Evolutionary conservation across 257 asterid species (phyloP).

Genomic region (Rubia yunnanensis): DNA sequence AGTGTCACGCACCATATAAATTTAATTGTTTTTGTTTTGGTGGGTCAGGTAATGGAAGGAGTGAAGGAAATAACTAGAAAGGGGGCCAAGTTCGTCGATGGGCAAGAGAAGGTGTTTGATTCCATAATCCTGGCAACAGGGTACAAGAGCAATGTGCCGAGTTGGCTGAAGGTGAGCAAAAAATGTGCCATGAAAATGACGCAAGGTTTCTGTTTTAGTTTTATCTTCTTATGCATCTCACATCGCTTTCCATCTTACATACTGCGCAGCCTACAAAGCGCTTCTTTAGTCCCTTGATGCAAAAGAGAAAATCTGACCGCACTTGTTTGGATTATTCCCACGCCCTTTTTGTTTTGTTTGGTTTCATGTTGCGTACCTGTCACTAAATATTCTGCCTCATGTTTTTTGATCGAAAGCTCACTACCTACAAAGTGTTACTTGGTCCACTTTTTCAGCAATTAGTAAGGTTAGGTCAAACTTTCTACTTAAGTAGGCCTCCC

Average conservation of each 20-base stretch:
- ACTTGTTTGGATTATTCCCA: slow-evolving; percentile 56
- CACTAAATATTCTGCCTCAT: slow-evolving; percentile 28
- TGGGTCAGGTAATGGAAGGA: slow-evolving; percentile 51
- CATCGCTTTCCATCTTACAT: slow-evolving; percentile 64
- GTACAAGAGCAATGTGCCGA: slow-evolving; percentile 87
- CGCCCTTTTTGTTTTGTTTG: slow-evolving; percentile 20
- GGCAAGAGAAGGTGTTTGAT: slow-evolving; percentile 73
- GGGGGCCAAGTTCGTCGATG: slow-evolving; percentile 78
- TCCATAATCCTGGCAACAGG: slow-evolving; percentile 86
- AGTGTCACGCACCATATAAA: no score
- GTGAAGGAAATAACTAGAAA: slow-evolving; percentile 60
- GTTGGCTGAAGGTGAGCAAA: slow-evolving; percentile 70
- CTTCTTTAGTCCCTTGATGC: slow-evolving; percentile 24
- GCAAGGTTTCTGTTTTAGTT: slow-evolving; percentile 7
- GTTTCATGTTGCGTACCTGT: slow-evolving; percentile 44
- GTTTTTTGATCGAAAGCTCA: no score
- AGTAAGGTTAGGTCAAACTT: not conserved
- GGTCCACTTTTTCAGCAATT: not conserved
- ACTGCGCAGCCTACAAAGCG: slow-evolving; percentile 67
- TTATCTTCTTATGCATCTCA: slow-evolving; percentile 34
- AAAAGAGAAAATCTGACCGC: slow-evolving; percentile 75
- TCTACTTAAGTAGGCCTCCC: not conserved
- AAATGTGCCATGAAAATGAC: slow-evolving; percentile 7
- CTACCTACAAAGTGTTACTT: slow-evolving; percentile 18
- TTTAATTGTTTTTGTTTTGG: not conserved